Evolutionary conservation across 768 basidiomycete species (phyloP).

Genomic region (Calocybe gangraenosa): DNA sequence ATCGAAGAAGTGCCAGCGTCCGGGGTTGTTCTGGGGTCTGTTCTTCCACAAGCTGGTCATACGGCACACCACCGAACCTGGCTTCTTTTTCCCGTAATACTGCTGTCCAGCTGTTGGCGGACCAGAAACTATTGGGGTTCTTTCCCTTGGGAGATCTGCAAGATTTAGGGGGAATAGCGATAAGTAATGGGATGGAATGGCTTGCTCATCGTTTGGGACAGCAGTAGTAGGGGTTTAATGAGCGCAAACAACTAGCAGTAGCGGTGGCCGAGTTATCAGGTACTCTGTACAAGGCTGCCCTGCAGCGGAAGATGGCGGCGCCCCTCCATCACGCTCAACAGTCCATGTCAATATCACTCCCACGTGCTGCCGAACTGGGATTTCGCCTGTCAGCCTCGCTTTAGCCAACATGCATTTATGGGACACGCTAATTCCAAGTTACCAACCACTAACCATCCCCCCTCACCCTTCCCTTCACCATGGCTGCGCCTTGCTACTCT

Average conservation of each 20-base stretch:
- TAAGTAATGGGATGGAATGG: background rate
- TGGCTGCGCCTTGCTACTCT: constrained; percentile 16
- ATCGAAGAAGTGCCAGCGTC: constrained; percentile 13
- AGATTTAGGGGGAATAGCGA: background rate
- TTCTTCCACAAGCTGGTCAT: constrained; percentile 11
- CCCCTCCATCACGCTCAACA: constrained; percentile 10
- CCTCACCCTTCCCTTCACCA: constrained; percentile 7
- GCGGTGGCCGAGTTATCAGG: constrained; percentile 5
- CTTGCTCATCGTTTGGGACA: background rate
- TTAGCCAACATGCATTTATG: constrained; percentile 18
- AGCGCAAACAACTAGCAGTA: background rate
- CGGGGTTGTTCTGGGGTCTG: constrained; percentile 6
- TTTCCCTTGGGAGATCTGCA: background rate
- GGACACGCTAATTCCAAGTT: constrained; percentile 13
- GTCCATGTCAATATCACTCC: constrained; percentile 15
- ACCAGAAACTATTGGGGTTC: background rate
- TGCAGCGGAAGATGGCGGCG: constrained; percentile 12
- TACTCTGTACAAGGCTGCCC: constrained; percentile 11
- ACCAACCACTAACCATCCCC: no score
- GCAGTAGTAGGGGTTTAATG: background rate
- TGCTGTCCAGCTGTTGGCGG: constrained; percentile 6
- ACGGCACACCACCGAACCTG: constrained; percentile 8
- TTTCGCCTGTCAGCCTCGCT: constrained; percentile 17
- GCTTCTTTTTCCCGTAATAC: constrained; percentile 13
- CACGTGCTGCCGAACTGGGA: constrained; percentile 20